Conservation (phyloP, 2,329 filamentous ascomycete genomes). For the Raffaelea arxii region DNA sequence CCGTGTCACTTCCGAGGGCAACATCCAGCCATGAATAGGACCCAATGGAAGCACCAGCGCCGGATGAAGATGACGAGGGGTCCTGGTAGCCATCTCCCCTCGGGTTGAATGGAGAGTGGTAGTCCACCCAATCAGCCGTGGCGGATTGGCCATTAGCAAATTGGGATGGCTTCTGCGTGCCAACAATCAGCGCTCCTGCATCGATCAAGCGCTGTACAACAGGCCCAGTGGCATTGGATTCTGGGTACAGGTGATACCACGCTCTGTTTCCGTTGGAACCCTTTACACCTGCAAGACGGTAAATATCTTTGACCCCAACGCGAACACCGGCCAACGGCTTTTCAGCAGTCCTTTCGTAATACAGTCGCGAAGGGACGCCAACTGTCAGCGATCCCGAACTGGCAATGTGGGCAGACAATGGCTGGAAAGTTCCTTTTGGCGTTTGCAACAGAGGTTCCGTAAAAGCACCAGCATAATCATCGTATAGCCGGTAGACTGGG, state of each 20-base stretch:
- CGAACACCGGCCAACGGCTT: constrained; percentile 47
- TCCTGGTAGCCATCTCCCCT: constrained; percentile 37
- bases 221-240: constrained; percentile 34
- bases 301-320: constrained; percentile 51
- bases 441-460: constrained; percentile 20
- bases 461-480: constrained; percentile 23
- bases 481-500: constrained; percentile 25
- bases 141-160: constrained; percentile 32
- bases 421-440: constrained; percentile 21
- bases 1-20: constrained; percentile 21
- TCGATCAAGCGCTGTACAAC: constrained; percentile 48
- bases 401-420: constrained; percentile 22
- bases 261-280: constrained; percentile 46
- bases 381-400: constrained; percentile 20
- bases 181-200: constrained; percentile 41
- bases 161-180: constrained; percentile 34
- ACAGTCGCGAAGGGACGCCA: constrained; percentile 47
- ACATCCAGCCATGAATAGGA: constrained; percentile 24
- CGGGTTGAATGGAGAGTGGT: constrained; percentile 30
- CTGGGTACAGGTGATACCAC: constrained; percentile 42
- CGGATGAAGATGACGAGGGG: constrained; percentile 30
- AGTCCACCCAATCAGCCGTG: constrained; percentile 34
- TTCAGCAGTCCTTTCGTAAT: constrained; percentile 35
- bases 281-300: constrained; percentile 41
- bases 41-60: constrained; percentile 24